Evolutionary conservation across 1,139 yeast species (phyloP).

Genomic region (Kurtzmaniella quercitrusa): DNA sequence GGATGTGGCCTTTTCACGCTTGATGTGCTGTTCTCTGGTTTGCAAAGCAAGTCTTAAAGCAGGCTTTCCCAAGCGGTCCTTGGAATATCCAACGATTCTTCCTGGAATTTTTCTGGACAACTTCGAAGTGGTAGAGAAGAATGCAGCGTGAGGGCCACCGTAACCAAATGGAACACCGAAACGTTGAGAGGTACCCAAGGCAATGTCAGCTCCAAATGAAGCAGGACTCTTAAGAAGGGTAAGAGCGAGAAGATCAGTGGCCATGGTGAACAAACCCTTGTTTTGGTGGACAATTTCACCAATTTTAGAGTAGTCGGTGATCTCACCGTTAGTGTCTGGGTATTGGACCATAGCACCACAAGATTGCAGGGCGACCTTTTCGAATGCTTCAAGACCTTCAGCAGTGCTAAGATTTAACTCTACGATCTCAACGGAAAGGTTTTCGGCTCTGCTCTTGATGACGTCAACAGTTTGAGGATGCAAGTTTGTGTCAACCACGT

Average conservation of each 20-base stretch:
- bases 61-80: constrained; percentile 83
- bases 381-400: constrained; percentile 42
- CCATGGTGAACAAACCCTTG: constrained; percentile 78
- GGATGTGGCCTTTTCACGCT: constrained; percentile 95
- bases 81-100: constrained; percentile 87
- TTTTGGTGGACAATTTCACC: constrained; percentile 63
- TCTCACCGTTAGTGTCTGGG: constrained; percentile 83
- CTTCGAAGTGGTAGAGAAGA: constrained; percentile 77
- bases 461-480: constrained; percentile 88
- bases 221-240: constrained; percentile 83
- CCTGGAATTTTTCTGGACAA: constrained; percentile 95
- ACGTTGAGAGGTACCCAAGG: constrained; percentile 88
- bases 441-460: constrained; percentile 70
- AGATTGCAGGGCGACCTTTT: constrained; percentile 34
- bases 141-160: constrained; percentile 99
- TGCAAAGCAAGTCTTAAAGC: constrained; percentile 92
- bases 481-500: constrained; percentile 69
- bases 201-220: constrained; percentile 87
- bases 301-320: constrained; percentile 49
- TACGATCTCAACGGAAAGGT: constrained; percentile 64
- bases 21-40: constrained; percentile 96
- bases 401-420: constrained; percentile 50
- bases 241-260: constrained; percentile 86
- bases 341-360: constrained; percentile 89
- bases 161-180: constrained; percentile 97